Percentiles rank a stretch among this genome's conserved stretches.
phyloP scores from a whole-genome alignment of 179 eudicot genomes.

The Spergularia azorica region DNA sequence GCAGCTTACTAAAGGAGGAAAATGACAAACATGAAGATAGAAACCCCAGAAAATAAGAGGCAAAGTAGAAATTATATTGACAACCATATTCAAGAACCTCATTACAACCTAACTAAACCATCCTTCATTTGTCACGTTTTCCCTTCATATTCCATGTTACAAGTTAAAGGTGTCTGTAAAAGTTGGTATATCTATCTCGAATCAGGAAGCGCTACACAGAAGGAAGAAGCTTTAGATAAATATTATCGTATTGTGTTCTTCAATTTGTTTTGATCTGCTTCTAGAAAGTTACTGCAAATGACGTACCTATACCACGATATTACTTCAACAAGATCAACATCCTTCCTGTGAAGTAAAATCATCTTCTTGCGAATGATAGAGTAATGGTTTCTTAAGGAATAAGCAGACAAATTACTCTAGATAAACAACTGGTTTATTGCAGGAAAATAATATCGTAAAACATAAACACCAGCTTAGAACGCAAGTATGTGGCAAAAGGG shows the following conservation, averaged over 20 bases:
- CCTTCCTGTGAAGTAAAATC: neutral
- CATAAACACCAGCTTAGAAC: neutral
- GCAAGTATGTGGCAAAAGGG: neutral
- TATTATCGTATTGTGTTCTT: too few species aligned
- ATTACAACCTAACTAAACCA: too few species aligned
- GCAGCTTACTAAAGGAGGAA: neutral
- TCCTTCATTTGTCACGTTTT: too few species aligned
- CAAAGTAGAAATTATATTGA: too few species aligned
- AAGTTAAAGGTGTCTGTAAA: too few species aligned
- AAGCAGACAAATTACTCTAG: neutral
- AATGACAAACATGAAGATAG: too few species aligned
- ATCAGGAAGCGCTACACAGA: neutral
- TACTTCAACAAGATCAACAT: neutral
- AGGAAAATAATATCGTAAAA: neutral
- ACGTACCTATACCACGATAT: neutral
- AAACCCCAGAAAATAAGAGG: too few species aligned
- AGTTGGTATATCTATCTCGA: neutral
- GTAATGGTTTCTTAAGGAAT: neutral
- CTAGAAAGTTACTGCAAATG: neutral
- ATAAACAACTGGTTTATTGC: neutral
- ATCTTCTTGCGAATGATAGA: neutral
- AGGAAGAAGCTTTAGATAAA: neutral
- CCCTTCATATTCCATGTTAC: too few species aligned
- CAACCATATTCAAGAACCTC: too few species aligned
- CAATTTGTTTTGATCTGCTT: neutral